Evolutionary conservation across 1,284 basidiomycete genomes (phyloP), one percentile per base, ranked within the genome.

Genomic region (Trametes sp.): DNA sequence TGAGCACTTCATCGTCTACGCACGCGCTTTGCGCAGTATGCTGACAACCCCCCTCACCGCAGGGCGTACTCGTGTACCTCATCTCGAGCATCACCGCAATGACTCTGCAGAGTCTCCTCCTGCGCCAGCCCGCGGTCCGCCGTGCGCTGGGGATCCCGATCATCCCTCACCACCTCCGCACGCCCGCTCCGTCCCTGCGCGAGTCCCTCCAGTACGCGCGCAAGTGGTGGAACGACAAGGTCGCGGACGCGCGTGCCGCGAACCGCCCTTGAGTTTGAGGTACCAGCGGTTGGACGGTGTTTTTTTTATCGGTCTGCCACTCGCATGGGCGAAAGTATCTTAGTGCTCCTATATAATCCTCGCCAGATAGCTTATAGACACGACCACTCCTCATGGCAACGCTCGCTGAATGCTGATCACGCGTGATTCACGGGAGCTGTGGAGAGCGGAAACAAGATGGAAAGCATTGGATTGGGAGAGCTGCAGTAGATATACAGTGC

Each of bases 1-100:
- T 88, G 73, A 67, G 83, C 74, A 8, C 29, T 9, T 4, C 13
- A 62, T 28, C 3, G 4, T 1, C n/a, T 45, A 6, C n/a, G 1
- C 8, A 0, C 21, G n/a, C 33, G 8, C 2, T 23, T 11, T 46
- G 67, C 21, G 67, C 66, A 56, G 58, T 51, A 61, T 8, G 6
- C 31, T 49, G 16, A 54, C 44, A 21, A 14, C 44, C 2, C 19
- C 16, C 3, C 2, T 23, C 16, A 49, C 46, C 19, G 21, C 61
- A 90, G 86, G 90, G 87, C 42, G 79, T 93, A 16, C 77, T 89
- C 63, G 73, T 92, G 7, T 87, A 88, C 68, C 81, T 93, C 70
- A 70, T 84, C 28, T 80, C 83, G 7, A 82, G 82, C 10, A 79
- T 81, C 48, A 53, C 69, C 24, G 72, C 78, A 24, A 82, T 84